Evolutionary conservation across 257 asterid genomes (phyloP).

Genomic region (Capsicum chinense): DNA sequence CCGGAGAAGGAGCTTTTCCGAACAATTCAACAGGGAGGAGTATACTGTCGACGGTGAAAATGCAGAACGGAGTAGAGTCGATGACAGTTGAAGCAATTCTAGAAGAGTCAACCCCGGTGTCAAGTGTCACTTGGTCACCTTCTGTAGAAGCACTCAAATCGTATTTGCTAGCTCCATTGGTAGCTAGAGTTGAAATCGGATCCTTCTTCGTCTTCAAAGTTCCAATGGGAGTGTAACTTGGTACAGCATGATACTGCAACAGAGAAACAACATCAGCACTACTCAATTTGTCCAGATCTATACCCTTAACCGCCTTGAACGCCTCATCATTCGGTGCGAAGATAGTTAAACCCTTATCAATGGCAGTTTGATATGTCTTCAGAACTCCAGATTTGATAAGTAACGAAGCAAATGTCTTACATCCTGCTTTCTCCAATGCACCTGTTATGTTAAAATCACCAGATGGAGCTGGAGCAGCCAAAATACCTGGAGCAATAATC

Average conservation of each 20-base stretch:
- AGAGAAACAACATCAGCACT: constrained; percentile 80
- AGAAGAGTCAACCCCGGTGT: constrained; percentile 83
- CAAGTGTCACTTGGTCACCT: constrained; percentile 81
- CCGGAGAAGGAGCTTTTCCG: constrained; percentile 83
- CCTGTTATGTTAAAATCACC: constrained; percentile 67
- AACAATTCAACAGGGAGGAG: constrained; percentile 87
- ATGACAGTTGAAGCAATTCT: constrained; percentile 86
- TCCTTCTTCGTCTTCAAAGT: constrained; percentile 64
- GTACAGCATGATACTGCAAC: constrained; percentile 79
- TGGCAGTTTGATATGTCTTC: constrained; percentile 61
- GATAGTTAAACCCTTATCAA: constrained; percentile 66
- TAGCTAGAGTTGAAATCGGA: constrained; percentile 67
- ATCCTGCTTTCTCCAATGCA: constrained; percentile 79
- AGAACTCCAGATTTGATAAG: constrained; percentile 62
- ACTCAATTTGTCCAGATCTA: constrained; percentile 70
- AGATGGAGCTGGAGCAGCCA: constrained; percentile 69
- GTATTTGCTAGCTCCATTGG: constrained; percentile 80
- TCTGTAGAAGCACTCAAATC: constrained; percentile 61
- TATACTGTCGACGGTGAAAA: constrained; percentile 79
- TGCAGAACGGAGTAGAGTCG: constrained; percentile 84
- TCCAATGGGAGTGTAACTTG: constrained; percentile 73
- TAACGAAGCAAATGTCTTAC: constrained; percentile 76
- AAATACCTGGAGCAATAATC: constrained; percentile 66
- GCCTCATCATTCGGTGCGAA: constrained; percentile 97
- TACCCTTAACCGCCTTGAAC: constrained; percentile 61